Conservation (phyloP, 2,329 filamentous ascomycete genomes). For the Botrytis fragariae region DNA sequence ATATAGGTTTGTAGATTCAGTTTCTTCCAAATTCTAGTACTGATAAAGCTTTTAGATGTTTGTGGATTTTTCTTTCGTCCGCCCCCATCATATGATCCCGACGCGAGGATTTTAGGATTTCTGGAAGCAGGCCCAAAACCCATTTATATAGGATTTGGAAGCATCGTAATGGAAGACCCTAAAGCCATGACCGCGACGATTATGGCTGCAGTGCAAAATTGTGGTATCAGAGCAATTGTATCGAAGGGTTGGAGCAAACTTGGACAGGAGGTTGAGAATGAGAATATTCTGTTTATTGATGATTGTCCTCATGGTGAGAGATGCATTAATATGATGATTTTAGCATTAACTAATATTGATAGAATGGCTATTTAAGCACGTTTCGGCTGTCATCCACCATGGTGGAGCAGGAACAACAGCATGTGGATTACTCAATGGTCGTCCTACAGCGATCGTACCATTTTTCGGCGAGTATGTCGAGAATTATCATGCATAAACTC, state of each 20-base stretch:
- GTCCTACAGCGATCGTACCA: constrained; percentile 63
- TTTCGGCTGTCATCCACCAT: constrained; percentile 40
- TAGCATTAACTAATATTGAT: not conserved
- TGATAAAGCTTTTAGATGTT: constrained; percentile 48
- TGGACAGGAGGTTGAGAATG: constrained; percentile 53
- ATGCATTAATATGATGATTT: too few species aligned
- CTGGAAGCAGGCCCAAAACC: constrained; percentile 56
- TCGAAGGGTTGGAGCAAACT: constrained; percentile 75
- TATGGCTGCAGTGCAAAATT: constrained; percentile 61
- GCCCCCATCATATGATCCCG: constrained; percentile 56
- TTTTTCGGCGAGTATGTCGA: constrained; percentile 64
- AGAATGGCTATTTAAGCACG: constrained; percentile 68
- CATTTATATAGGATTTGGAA: constrained; percentile 74
- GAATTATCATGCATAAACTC: not conserved
- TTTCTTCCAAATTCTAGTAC: too few species aligned
- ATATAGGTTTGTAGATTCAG: constrained; percentile 48
- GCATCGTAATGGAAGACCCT: constrained; percentile 71
- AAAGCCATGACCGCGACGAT: constrained; percentile 63
- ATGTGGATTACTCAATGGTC: constrained; percentile 66
- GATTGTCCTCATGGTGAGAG: constrained; percentile 62
- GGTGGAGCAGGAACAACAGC: constrained; percentile 51
- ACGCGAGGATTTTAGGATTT: constrained; percentile 43
- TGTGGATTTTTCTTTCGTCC: constrained; percentile 74
- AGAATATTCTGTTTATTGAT: constrained; percentile 67
- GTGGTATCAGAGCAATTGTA: constrained; percentile 67